Evolutionary conservation across 805 yeast species (phyloP), one percentile per base, ranked within the genome.

Genomic region (Hemisphaericaspora nanyangensis): DNA sequence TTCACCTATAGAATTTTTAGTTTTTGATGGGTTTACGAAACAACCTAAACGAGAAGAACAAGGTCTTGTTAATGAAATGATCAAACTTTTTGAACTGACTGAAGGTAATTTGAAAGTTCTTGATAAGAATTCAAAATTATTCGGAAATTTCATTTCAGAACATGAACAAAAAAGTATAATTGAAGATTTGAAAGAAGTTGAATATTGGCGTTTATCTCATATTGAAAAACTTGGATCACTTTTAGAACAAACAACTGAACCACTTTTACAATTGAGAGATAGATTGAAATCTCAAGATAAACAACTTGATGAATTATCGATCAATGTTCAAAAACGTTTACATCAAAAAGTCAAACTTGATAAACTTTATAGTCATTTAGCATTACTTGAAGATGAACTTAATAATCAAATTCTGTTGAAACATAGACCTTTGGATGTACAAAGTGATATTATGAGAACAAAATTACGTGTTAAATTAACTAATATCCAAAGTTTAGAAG

Each of bases 371-470:
- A 42, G 52, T 7, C 63, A 61, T 35, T 45, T 65, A 18, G 48
- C 53, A 4, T 12, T 50, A 17, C 46, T 48, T 38, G 38, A 36
- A 13, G 47, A 43, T 3, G 27, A 38, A 6, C 20, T 46, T 6
- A 37, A 26, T 17, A 31, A 36, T n/a, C 29, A 40, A 3, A 24
- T 27, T 6, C n/a, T 30, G n/a, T 30, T 45, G 10, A 50, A 42
- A 34, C 51, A 48, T 24, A 45, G 61, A 17, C 64, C 64, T 18
- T 51, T 68, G 20, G 71, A 65, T 36, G 50, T 57, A 13, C 52
- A 51, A 7, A 59, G 55, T 20, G 60, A 55, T 18, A 37, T 45
- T 8, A 39, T 64, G 33, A 58, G 56, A 46, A 48, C 24, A 6
- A 45, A 39, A 0, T 40, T 68, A 17, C 49, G 70, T 15, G 43